Evolutionary conservation across 768 basidiomycete genomes (phyloP).

Genomic region (Lactifluus subvellereus): DNA sequence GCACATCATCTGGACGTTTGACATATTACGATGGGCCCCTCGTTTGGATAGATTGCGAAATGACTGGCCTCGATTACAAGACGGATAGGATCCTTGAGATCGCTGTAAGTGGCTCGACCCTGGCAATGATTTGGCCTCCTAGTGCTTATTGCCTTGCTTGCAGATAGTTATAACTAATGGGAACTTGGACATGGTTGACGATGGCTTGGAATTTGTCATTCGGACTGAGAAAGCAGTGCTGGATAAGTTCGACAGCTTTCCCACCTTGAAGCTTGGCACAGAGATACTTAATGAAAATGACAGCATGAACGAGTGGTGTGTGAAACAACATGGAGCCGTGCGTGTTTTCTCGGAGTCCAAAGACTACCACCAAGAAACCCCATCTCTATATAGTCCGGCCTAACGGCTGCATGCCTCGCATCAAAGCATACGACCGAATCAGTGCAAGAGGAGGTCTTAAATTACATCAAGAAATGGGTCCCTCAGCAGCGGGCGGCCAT

Average conservation of each 20-base stretch:
- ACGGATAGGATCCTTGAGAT: conserved; percentile 77
- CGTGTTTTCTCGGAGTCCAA: conserved; percentile 23
- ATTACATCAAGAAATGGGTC: conserved; percentile 83
- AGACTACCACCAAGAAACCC: background rate
- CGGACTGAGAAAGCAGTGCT: conserved; percentile 61
- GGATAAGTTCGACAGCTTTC: conserved; percentile 48
- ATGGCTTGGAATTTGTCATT: conserved; percentile 74
- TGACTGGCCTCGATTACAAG: conserved; percentile 68
- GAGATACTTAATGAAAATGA: background rate
- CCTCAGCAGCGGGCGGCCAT: conserved; percentile 57
- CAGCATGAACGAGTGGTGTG: conserved; percentile 91
- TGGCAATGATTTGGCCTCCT: background rate
- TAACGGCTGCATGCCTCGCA: conserved; percentile 71
- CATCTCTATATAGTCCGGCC: conserved; percentile 53
- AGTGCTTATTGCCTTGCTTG: background rate
- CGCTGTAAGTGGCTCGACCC: conserved; percentile 41
- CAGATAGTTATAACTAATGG: conserved; percentile 88
- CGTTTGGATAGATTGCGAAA: conserved; percentile 86
- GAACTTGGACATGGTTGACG: conserved; percentile 71
- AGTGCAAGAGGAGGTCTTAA: conserved; percentile 56
- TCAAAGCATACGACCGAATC: conserved; percentile 58
- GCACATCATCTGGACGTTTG: background rate
- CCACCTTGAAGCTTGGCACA: background rate
- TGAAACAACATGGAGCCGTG: conserved; percentile 70
- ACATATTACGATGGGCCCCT: conserved; percentile 54